These are phyloP conservation scores for Penicillium nordicum DNA, from an alignment of 2,329 filamentous ascomycete genomes.

Conservation along the genomic window DNA sequence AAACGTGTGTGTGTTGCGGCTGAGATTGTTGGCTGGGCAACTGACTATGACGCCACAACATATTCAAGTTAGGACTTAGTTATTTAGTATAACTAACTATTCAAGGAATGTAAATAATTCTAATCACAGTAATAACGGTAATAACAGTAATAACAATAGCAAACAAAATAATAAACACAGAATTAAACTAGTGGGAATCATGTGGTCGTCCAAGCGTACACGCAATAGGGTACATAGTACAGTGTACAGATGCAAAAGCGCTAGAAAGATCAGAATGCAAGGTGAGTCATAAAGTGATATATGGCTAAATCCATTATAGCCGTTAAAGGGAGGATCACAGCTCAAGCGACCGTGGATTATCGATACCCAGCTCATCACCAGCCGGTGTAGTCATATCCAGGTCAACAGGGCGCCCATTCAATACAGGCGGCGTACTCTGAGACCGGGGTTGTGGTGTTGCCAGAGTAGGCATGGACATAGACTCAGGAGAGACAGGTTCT, in stretches of 20 bases:
- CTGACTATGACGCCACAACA: conserved; percentile 15
- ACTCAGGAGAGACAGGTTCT: conserved; percentile 14
- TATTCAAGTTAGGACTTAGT: neutral
- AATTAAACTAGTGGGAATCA: conserved; percentile 1
- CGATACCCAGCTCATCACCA: neutral
- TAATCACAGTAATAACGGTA: neutral
- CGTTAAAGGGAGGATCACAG: neutral
- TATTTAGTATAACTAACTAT: neutral
- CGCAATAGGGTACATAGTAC: conserved; percentile 2
- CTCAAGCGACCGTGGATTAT: conserved; percentile 5
- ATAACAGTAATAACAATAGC: neutral
- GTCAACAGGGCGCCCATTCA: conserved; percentile 17
- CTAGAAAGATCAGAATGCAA: conserved; percentile 7
- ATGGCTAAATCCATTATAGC: neutral
- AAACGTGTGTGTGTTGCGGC: conserved; percentile 17
- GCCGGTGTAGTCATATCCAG: conserved; percentile 3
- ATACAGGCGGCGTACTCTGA: conserved; percentile 32
- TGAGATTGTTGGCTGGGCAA: conserved; percentile 42
- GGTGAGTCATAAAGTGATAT: neutral
- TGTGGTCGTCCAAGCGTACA: neutral
- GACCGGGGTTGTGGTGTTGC: conserved; percentile 27
- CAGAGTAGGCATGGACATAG: conserved; percentile 22
- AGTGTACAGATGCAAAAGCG: conserved; percentile 7
- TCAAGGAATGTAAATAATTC: neutral
- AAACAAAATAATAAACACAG: neutral